Evolutionary conservation across 306 rosid species (phyloP), one percentile per base, ranked within the genome.

Genomic region (Bauhinia variegata): DNA sequence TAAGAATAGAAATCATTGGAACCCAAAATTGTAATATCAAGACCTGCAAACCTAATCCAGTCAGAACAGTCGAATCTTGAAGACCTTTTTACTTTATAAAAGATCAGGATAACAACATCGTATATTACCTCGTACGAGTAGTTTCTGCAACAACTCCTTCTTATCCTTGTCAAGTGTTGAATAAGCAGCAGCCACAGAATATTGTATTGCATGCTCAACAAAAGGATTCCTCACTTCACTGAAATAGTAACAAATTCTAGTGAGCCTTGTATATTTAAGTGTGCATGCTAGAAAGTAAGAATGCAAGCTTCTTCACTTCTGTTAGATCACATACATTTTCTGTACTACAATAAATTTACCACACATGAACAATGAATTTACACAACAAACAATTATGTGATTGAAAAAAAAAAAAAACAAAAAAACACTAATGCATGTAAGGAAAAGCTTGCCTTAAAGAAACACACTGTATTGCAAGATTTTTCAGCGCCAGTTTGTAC

Each of bases 201-300:
- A 93, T 60, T 83, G 95, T 83, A 93, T 86, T 19, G 96, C 97
- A 75, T 83, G 86, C 70, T 93, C 99, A 52, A 93, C 97, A 80
- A 93, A 93, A 63, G 99, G 97, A 79, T 93, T 93, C 41, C 90
- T 73, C 5, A 82, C 53, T 60, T 80, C 95, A 60, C 99, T 93
- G 95, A 73, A 89, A 81, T 30, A 73, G 63, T 63, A 41, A 54
- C 54, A 75, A 80, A 56, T 37, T 34, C 37, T 1, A 2, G 15
- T 70, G 67, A 78, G 64, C 46, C 73, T 38, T 44, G 32, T 62
- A 57, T 17, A 64, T 37, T 58, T 46, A 71, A 57, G 43, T 17
- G 62, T 12, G 42, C 28, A 6, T 38, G 36, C 57, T 31, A 43
- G 37, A 32, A 61, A 51, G 43, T 5, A 71, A 15, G 30, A 18